Conservation (phyloP, 306 rosid species). For the Ceratonia siliqua region DNA sequence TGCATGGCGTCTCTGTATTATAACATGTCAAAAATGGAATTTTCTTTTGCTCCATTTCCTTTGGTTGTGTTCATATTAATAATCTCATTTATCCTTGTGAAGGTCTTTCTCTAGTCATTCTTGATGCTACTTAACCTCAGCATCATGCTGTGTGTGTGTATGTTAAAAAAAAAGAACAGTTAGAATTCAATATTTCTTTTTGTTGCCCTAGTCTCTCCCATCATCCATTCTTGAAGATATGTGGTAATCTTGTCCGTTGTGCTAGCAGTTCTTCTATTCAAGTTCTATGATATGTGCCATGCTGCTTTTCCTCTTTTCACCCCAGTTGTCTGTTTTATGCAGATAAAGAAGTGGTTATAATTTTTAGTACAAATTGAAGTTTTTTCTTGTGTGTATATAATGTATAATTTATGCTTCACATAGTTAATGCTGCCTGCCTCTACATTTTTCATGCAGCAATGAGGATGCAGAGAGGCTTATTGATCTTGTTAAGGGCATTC, state of each 20-base stretch:
- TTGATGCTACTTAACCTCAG: background rate
- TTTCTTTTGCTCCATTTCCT: background rate
- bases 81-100: background rate
- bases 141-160: too few relatives aligned
- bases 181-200: background rate
- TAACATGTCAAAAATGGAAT: background rate
- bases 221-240: background rate
- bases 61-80: background rate
- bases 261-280: background rate
- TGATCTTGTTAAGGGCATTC: slow-evolving; percentile 78
- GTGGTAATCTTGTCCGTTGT: background rate
- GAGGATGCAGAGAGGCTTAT: slow-evolving; percentile 78
- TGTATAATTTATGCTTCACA: slow-evolving; percentile 10
- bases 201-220: background rate
- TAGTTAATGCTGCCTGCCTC: background rate
- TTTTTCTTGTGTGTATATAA: background rate
- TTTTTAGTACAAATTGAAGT: background rate
- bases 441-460: slow-evolving; percentile 41
- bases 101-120: background rate
- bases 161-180: too few relatives aligned
- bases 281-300: background rate
- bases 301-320: background rate
- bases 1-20: background rate
- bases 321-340: background rate
- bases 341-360: background rate